These are phyloP conservation scores for Colletotrichum sansevieriae DNA, from an alignment of 2,329 filamentous ascomycete species.

Conservation along the genomic window DNA sequence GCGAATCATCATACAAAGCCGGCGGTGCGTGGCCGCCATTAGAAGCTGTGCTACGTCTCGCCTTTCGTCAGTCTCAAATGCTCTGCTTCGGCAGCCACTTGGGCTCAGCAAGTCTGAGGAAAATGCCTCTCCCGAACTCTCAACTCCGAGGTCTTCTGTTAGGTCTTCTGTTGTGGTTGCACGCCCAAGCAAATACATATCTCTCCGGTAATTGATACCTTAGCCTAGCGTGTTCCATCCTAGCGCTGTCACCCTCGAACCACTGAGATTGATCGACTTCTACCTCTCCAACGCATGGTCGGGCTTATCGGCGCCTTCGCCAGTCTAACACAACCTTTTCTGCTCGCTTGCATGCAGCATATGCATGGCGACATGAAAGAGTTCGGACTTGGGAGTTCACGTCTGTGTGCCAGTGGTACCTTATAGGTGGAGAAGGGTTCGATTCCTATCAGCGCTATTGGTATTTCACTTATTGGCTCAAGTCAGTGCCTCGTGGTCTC, in stretches of 20 bases:
- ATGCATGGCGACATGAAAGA: background rate
- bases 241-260: background rate
- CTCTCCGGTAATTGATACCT: background rate
- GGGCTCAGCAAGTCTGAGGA: background rate
- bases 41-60: constrained; percentile 3
- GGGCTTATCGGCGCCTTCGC: constrained; percentile 21
- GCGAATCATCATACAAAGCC: background rate
- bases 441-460: no score
- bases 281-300: constrained; percentile 4
- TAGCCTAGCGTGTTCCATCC: background rate
- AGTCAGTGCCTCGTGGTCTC: background rate
- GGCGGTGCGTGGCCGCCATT: background rate
- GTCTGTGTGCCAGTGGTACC: no score
- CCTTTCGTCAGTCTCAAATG: background rate
- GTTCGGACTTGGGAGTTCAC: no score
- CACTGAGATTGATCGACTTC: background rate
- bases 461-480: no score
- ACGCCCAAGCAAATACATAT: background rate
- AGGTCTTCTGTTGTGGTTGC: background rate
- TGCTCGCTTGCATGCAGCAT: constrained; percentile 22
- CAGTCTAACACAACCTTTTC: constrained; percentile 13
- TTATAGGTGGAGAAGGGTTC: no score
- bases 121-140: background rate
- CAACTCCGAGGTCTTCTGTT: no score
- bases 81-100: constrained; percentile 1